Evolutionary conservation across 1,284 basidiomycete species (phyloP).

Genomic region (Irpex lacteus): DNA sequence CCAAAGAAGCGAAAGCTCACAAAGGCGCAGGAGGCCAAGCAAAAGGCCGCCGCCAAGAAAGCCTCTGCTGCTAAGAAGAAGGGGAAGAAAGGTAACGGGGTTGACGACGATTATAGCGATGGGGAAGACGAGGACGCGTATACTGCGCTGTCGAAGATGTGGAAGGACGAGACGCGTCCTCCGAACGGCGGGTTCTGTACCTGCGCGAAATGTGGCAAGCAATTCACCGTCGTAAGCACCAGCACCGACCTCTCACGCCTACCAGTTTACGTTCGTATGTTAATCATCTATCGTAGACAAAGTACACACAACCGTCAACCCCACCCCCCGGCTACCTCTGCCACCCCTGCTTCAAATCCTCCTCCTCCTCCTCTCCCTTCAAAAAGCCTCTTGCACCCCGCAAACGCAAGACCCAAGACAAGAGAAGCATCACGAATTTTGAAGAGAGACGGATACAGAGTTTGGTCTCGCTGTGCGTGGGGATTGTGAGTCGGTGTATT

Average conservation of each 20-base stretch:
- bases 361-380: constrained; percentile 67
- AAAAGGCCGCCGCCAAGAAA: constrained; percentile 42
- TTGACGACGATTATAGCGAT: constrained; percentile 38
- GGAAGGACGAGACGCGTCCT: constrained; percentile 52
- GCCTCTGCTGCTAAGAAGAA: constrained; percentile 8
- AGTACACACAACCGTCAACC: constrained; percentile 75
- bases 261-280: too few relatives aligned
- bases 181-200: constrained; percentile 77
- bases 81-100: too few relatives aligned
- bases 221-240: constrained; percentile 82
- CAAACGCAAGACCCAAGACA: constrained; percentile 65
- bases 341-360: constrained; percentile 72
- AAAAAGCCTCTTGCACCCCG: constrained; percentile 66
- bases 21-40: constrained; percentile 37
- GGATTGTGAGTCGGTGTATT: constrained; percentile 83
- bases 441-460: constrained; percentile 70
- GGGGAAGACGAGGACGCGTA: constrained; percentile 48
- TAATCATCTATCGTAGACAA: constrained; percentile 53
- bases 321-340: constrained; percentile 77
- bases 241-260: too few relatives aligned
- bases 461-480: constrained; percentile 77
- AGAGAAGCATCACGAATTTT: constrained; percentile 61
- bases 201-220: constrained; percentile 80
- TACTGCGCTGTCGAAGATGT: constrained; percentile 58
- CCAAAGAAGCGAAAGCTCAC: constrained; percentile 44